A percentile compares a stretch with the other conserved stretches of the same genome.
Evolutionary conservation across 1,139 yeast genomes (phyloP).

Genomic region (Taphrina communis): DNA sequence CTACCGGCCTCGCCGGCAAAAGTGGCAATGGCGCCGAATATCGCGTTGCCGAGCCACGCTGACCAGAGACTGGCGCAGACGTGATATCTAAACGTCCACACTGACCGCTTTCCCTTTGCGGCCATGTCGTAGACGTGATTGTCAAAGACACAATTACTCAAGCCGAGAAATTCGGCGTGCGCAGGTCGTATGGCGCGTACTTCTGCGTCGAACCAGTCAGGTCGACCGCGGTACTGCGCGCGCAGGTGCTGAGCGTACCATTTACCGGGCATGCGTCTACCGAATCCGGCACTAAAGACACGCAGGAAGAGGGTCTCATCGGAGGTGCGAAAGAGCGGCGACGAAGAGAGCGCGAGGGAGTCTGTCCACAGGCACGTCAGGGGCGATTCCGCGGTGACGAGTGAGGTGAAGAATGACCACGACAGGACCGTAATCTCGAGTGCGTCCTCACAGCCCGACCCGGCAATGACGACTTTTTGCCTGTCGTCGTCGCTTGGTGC

Average conservation of each 20-base stretch:
- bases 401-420: slow-evolving; percentile 23
- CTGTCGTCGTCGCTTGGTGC: background rate
- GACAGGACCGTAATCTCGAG: slow-evolving; percentile 32
- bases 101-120: background rate
- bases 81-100: slow-evolving; percentile 17
- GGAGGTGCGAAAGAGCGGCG: slow-evolving; percentile 17
- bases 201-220: background rate
- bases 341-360: slow-evolving; percentile 14
- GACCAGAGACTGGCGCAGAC: slow-evolving; percentile 1
- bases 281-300: slow-evolving; percentile 22
- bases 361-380: slow-evolving; percentile 31
- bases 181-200: background rate
- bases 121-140: slow-evolving; percentile 17
- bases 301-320: slow-evolving; percentile 20
- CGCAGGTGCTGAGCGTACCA: slow-evolving; percentile 6
- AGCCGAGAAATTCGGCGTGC: slow-evolving; percentile 11
- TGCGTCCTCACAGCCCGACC: slow-evolving; percentile 8
- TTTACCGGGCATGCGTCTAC: slow-evolving; percentile 1
- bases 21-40: slow-evolving; percentile 28
- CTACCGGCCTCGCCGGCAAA: slow-evolving; percentile 37
- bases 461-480: slow-evolving; percentile 11
- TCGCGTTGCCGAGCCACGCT: slow-evolving; percentile 12
- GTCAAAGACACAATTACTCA: slow-evolving; percentile 13
- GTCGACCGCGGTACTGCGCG: slow-evolving; percentile 13
- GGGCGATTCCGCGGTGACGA: slow-evolving; percentile 26